A percentile compares a stretch with the other conserved stretches of the same genome.
Evolutionary conservation across 2,329 filamentous ascomycete genomes (phyloP).

Genomic region (Rutstroemia sp.): DNA sequence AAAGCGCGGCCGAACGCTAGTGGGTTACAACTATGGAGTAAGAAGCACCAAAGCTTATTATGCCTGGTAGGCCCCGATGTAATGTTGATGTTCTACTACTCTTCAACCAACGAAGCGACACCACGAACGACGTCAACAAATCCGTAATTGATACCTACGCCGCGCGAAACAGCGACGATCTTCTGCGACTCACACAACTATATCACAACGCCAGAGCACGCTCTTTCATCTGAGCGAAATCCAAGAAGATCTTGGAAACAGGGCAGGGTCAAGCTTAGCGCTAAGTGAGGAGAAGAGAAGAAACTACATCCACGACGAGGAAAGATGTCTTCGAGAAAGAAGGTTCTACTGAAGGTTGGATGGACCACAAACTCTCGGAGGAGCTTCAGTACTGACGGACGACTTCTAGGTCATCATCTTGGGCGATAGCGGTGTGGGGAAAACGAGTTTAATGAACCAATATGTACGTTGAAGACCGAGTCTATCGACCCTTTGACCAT

Average conservation of each 20-base stretch:
- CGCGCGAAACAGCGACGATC: too few species aligned
- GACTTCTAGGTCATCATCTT: constrained; percentile 83
- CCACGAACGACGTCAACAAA: background rate
- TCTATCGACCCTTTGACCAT: background rate
- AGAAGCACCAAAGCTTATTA: constrained; percentile 7
- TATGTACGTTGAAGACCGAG: constrained; percentile 63
- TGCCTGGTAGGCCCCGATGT: constrained; percentile 1
- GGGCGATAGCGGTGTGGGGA: constrained; percentile 96
- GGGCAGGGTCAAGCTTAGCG: background rate
- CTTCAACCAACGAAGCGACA: background rate
- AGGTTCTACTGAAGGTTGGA: constrained; percentile 59
- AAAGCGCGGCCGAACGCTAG: constrained; percentile 11
- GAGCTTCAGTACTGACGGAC: constrained; percentile 5
- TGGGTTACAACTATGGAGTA: background rate
- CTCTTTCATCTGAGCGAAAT: background rate
- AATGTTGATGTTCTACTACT: constrained; percentile 2
- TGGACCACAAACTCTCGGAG: background rate
- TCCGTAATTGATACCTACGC: background rate
- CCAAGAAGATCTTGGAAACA: background rate
- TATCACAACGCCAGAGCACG: background rate
- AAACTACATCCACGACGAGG: background rate
- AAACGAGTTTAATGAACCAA: constrained; percentile 99
- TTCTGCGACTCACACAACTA: background rate
- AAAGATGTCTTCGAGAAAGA: constrained; percentile 41
- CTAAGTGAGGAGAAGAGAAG: background rate